Evolutionary conservation across 208 protist species (phyloP).

Genomic region (Herpetomonas samuelpessoai): DNA sequence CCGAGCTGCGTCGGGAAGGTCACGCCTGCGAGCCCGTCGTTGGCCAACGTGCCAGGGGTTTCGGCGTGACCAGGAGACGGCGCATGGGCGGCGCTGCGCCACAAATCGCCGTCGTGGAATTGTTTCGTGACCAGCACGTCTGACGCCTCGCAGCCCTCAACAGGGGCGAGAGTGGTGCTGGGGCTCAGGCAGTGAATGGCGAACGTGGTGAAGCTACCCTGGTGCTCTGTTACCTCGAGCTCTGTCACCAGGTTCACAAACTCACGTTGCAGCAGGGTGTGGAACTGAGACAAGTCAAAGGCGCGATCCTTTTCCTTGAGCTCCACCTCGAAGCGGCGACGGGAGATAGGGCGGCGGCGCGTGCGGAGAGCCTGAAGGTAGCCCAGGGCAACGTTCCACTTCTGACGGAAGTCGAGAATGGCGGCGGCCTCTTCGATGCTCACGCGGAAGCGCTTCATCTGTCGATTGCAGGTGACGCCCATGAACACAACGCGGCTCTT

Average conservation of each 20-base stretch:
- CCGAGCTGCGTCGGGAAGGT: conserved; percentile 12
- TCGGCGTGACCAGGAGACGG: neutral
- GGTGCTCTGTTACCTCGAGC: conserved; percentile 74
- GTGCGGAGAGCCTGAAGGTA: conserved; percentile 78
- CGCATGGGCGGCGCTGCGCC: neutral
- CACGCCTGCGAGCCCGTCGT: conserved; percentile 5
- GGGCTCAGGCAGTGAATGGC: conserved; percentile 55
- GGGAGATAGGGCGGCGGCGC: conserved; percentile 51
- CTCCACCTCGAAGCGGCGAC: conserved; percentile 54
- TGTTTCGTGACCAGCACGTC: conserved; percentile 62
- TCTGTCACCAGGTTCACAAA: conserved; percentile 70
- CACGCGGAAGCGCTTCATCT: conserved; percentile 85
- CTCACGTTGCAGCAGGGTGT: conserved; percentile 52
- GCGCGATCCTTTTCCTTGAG: conserved; percentile 71
- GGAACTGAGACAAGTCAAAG: conserved; percentile 66
- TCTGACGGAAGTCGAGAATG: conserved; percentile 85
- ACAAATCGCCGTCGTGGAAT: conserved; percentile 51
- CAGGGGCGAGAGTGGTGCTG: neutral
- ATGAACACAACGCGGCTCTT: conserved; percentile 70
- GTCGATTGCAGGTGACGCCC: conserved; percentile 78
- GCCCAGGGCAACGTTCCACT: conserved; percentile 55
- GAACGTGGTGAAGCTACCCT: conserved; percentile 75
- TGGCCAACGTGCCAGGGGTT: neutral
- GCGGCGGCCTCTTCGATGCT: conserved; percentile 60
- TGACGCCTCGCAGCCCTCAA: conserved; percentile 37